Conservation (phyloP, 2,329 filamentous ascomycete genomes). For the Shiraia bambusicola region DNA sequence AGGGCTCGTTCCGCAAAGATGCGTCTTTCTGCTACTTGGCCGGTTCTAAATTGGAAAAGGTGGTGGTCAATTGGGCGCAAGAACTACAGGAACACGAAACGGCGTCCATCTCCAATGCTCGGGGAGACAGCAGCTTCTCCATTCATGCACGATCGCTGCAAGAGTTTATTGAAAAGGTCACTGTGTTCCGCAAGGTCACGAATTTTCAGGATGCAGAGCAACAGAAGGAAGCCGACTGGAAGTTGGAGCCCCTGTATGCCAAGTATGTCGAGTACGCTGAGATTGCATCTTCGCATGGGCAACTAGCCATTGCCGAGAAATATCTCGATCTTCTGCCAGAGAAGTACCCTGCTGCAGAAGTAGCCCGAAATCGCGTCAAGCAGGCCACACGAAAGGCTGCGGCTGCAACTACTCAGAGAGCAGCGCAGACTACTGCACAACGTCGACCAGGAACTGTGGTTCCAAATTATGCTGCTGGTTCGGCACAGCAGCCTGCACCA, state of each 20-base stretch:
- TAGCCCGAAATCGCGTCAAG: slow-evolving; percentile 80
- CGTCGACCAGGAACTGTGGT: slow-evolving; percentile 38
- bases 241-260: slow-evolving; percentile 81
- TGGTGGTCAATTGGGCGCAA: slow-evolving; percentile 88
- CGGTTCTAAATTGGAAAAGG: slow-evolving; percentile 95
- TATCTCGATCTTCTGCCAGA: slow-evolving; percentile 85
- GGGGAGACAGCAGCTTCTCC: slow-evolving; percentile 80
- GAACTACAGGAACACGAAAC: slow-evolving; percentile 85
- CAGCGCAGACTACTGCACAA: slow-evolving; percentile 43
- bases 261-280: slow-evolving; percentile 98
- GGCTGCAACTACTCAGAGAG: slow-evolving; percentile 42
- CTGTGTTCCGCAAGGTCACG: slow-evolving; percentile 90
- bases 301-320: slow-evolving; percentile 81
- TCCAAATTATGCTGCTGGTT: slow-evolving; percentile 36
- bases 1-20: slow-evolving; percentile 67
- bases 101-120: slow-evolving; percentile 67
- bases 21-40: slow-evolving; percentile 96
- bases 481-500: slow-evolving; percentile 20
- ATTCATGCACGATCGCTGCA: slow-evolving; percentile 87
- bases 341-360: slow-evolving; percentile 82
- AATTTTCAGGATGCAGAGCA: slow-evolving; percentile 84
- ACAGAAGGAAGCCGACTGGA: slow-evolving; percentile 75
- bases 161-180: slow-evolving; percentile 97
- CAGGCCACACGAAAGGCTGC: slow-evolving; percentile 72
- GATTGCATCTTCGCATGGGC: slow-evolving; percentile 86